Conservation (phyloP, 495 filamentous ascomycete genomes). For the Clavariopsis aquatica region DNA sequence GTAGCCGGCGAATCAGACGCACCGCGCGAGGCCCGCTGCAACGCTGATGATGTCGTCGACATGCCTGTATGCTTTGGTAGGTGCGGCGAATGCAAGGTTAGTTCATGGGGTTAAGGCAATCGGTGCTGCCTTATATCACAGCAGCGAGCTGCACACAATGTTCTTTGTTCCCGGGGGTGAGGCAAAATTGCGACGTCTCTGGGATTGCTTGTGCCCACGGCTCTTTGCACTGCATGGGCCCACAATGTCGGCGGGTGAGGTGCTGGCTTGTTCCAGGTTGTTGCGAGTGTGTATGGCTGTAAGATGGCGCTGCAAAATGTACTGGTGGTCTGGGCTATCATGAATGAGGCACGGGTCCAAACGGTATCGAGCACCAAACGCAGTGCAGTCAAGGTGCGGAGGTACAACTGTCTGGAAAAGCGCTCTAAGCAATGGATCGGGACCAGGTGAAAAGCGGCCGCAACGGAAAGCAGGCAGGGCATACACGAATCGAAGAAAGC, state of each 20-base stretch:
- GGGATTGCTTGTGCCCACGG: not conserved
- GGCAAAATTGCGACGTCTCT: not conserved
- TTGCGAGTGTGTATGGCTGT: not conserved
- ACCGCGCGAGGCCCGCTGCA: constrained; percentile 18
- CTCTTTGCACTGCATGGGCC: not conserved
- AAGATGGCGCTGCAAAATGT: not conserved
- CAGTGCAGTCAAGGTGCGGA: no score
- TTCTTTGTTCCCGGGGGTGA: constrained; percentile 9
- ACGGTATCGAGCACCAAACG: no score
- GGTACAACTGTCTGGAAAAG: no score
- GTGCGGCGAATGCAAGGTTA: not conserved
- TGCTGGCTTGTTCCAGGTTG: not conserved
- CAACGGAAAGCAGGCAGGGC: no score
- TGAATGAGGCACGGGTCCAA: not conserved
- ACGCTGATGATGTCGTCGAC: constrained; percentile 24
- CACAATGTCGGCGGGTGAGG: not conserved
- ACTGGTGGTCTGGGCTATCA: not conserved
- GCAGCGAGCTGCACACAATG: constrained; percentile 7
- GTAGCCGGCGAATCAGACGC: not conserved
- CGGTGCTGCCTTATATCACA: not conserved
- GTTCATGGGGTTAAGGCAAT: not conserved
- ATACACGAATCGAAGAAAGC: no score
- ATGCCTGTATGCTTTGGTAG: constrained; percentile 16
- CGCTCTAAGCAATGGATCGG: no score
- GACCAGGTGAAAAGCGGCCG: not conserved